These are phyloP conservation scores for Moesziomyces parantarcticus DNA, from an alignment of 1,284 basidiomycete genomes.

Conservation along the genomic window DNA sequence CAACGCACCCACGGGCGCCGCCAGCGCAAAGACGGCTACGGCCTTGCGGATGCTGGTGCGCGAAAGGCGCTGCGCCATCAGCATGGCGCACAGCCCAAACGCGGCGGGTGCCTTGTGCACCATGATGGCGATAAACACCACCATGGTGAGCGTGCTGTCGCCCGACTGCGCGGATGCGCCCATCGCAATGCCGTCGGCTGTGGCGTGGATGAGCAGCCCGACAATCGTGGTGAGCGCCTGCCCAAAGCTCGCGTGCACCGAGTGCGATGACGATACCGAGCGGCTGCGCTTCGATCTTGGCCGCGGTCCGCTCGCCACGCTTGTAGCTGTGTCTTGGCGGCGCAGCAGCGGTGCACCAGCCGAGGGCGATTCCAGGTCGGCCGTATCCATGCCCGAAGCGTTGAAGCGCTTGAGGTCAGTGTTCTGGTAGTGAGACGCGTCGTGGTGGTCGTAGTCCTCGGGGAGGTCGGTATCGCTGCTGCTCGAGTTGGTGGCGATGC, in stretches of 20 bases:
- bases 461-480: conserved; percentile 39
- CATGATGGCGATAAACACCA: conserved; percentile 65
- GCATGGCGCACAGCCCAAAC: conserved; percentile 62
- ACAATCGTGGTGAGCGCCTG: conserved; percentile 55
- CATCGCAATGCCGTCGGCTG: conserved; percentile 65
- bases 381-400: conserved; percentile 7
- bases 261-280: conserved; percentile 10
- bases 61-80: conserved; percentile 54
- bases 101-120: conserved; percentile 67
- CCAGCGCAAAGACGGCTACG: conserved; percentile 53
- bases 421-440: conserved; percentile 15
- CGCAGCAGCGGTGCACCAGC: conserved; percentile 24
- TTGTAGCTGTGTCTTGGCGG: conserved; percentile 17
- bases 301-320: conserved; percentile 3
- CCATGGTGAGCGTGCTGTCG: conserved; percentile 56
- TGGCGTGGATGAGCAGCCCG: conserved; percentile 63
- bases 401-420: conserved; percentile 24
- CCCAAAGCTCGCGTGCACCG: conserved; percentile 16
- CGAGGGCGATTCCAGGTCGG: conserved; percentile 11
- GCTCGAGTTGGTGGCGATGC: conserved; percentile 25
- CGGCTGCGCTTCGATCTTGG: conserved; percentile 2
- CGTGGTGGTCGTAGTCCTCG: conserved; percentile 38
- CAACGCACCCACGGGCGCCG: conserved; percentile 58
- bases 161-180: conserved; percentile 55
- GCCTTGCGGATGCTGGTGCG: conserved; percentile 52